These are phyloP conservation scores for Erodium texanum DNA, from an alignment of 441 rosid species.

Conservation along the genomic window DNA sequence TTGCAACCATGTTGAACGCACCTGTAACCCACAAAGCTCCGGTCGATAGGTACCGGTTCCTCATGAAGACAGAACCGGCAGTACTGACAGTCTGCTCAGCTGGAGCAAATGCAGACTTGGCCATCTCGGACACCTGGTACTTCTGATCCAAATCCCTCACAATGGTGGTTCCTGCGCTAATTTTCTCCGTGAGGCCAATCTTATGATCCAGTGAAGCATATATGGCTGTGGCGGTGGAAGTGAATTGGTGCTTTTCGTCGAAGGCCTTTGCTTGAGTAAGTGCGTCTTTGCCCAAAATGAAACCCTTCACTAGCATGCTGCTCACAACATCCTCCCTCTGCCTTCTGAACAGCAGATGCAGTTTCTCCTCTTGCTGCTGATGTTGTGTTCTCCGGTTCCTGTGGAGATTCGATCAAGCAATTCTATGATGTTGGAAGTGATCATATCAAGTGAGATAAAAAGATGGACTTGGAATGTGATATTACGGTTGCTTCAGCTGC, in stretches of 20 bases:
- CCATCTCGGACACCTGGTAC: conserved; percentile 24
- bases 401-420: neutral
- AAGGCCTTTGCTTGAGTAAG: conserved; percentile 22
- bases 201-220: conserved; percentile 54
- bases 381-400: conserved; percentile 15
- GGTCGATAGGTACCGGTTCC: conserved; percentile 44
- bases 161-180: conserved; percentile 44
- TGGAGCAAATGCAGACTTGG: conserved; percentile 24
- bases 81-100: conserved; percentile 56
- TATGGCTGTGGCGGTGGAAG: conserved; percentile 40
- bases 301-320: conserved; percentile 24
- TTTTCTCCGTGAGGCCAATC: conserved; percentile 48
- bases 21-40: conserved; percentile 27
- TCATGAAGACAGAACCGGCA: conserved; percentile 57
- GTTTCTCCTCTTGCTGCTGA: neutral
- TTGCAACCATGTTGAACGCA: conserved; percentile 17
- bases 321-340: conserved; percentile 19
- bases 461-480: neutral
- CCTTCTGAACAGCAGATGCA: conserved; percentile 8
- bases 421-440: conserved; percentile 1
- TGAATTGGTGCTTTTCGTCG: conserved; percentile 39
- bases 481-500: conserved; percentile 22
- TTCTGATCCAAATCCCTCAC: conserved; percentile 37
- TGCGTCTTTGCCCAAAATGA: conserved; percentile 21
- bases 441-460: neutral